Base-by-base conservation (phyloP, 2,329 filamentous ascomycete genomes). In the Coniochaeta sp. region DNA sequence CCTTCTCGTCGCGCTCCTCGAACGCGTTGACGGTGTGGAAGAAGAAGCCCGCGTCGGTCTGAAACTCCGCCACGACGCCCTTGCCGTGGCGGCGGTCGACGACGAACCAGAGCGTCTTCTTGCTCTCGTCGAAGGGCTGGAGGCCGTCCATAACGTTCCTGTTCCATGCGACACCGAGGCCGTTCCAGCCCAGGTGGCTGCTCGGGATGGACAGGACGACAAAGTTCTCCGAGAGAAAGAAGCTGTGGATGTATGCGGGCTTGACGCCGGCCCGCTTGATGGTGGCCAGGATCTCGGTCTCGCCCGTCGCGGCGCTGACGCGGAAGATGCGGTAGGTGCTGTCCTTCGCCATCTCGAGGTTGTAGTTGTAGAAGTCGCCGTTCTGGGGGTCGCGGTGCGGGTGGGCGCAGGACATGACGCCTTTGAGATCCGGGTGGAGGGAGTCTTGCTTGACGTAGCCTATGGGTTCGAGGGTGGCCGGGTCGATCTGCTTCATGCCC, bases 21-120 rank as follows among this genome's bases (percentile, higher is more conserved):
- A 84, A 94, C 0, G 87, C 80, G 58, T 95, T 95, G 62, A 89
- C 73, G 0, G 80, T 81, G 67, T 95, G 89, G 65, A 95, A 95
- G 66, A 82, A 85, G 71, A 91, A 95, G 46, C 83, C 83, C 0
- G 86, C 78, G 0, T 80, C 75, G n/a, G 81, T 85, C 16, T 84
- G 77, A 60, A 87, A 91, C 1, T 76, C 79, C 7, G 81, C 85
- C 0, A 94, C 76, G 0, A 94, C 69, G 0, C 89, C 88, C 47
- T 74, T 74, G 4, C 74, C 77, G 2, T 73, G 67, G 3, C 63
- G 73, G 1, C 89, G 81, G 63, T 94, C 88, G 16, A 95, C 67
- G 0, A 95, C 79, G 56, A 87, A 82, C 89, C 90, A 95, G 26
- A 68, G 79, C 32, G 82, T 82, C 33, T 74, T 71, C 20, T 75